These are phyloP conservation scores for Talaromyces sp. DNA, from an alignment of 2,329 filamentous ascomycete genomes.

Conservation along the genomic window DNA sequence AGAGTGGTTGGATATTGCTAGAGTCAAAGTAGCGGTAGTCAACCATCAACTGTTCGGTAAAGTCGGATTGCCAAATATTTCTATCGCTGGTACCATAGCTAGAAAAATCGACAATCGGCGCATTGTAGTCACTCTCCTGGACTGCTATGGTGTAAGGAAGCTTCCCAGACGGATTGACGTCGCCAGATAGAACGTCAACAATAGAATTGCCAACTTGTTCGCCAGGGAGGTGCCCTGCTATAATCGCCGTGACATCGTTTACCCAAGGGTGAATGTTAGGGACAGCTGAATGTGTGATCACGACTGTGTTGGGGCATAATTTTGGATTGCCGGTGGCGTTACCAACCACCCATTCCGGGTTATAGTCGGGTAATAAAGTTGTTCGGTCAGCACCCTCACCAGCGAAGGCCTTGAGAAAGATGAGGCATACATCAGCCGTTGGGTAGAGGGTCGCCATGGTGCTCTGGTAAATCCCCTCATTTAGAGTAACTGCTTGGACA, in stretches of 20 bases:
- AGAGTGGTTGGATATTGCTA: conserved; percentile 45
- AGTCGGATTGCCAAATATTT: conserved; percentile 44
- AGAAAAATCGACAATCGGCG: conserved; percentile 44
- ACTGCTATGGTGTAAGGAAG: conserved; percentile 42
- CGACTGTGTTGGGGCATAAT: conserved; percentile 52
- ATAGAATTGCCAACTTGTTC: conserved; percentile 65
- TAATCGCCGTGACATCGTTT: conserved; percentile 57
- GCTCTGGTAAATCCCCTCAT: conserved; percentile 24
- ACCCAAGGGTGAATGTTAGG: conserved; percentile 68
- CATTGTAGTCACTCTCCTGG: conserved; percentile 11
- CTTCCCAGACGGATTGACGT: conserved; percentile 62
- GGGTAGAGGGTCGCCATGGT: conserved; percentile 19
- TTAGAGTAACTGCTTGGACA: conserved; percentile 37
- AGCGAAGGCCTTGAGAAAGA: conserved; percentile 55
- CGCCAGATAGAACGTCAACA: conserved; percentile 61
- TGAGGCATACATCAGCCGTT: conserved; percentile 47
- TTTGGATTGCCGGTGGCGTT: conserved; percentile 22
- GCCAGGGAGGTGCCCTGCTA: conserved; percentile 68
- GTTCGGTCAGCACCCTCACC: conserved; percentile 40
- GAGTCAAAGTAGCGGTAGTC: conserved; percentile 55
- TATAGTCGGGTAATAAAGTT: conserved; percentile 37
- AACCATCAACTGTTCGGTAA: conserved; percentile 48
- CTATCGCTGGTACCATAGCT: conserved; percentile 27
- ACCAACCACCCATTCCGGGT: conserved; percentile 38
- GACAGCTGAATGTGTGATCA: conserved; percentile 66